These are phyloP conservation scores for Cylindrotheca closterium DNA, from an alignment of 108 stramenopile genomes.

Conservation along the genomic window DNA sequence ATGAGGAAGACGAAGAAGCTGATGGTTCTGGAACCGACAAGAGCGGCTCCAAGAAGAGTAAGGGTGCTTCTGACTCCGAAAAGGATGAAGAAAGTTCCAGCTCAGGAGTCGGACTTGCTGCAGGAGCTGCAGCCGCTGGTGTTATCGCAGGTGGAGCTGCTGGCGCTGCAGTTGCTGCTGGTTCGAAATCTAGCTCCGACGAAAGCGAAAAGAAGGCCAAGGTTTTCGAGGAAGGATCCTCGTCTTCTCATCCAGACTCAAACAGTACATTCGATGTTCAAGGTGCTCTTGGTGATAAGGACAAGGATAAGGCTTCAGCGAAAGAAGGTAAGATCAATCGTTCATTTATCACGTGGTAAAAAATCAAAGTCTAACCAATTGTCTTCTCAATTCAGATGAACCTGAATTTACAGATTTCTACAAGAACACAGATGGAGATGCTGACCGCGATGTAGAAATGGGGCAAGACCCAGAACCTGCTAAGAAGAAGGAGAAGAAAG, in stretches of 20 bases:
- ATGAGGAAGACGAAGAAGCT: conserved; percentile 6
- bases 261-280: not conserved
- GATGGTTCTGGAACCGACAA: conserved; percentile 4
- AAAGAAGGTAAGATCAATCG: conserved; percentile 10
- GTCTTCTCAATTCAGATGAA: too few species aligned
- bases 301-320: not conserved
- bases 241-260: not conserved
- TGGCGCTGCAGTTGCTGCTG: conserved; percentile 11
- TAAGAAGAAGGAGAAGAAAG: not conserved
- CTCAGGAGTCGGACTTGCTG: conserved; percentile 4
- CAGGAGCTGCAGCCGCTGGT: conserved; percentile 6
- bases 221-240: not conserved
- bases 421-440: too few species aligned
- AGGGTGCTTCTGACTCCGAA: not conserved
- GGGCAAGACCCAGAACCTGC: too few species aligned
- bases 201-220: not conserved
- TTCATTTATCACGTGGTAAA: too few species aligned
- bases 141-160: not conserved
- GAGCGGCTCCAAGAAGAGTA: not conserved
- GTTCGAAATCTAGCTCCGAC: not conserved
- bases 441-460: too few species aligned
- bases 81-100: conserved; percentile 2
- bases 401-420: too few species aligned
- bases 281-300: conserved; percentile 2
- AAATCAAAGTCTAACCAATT: too few species aligned